Percentiles rank a stretch among this genome's conserved stretches.
These are phyloP conservation scores for Globisporangium paddicum DNA, from an alignment of 352 stramenopile genomes.

Conservation along the genomic window DNA sequence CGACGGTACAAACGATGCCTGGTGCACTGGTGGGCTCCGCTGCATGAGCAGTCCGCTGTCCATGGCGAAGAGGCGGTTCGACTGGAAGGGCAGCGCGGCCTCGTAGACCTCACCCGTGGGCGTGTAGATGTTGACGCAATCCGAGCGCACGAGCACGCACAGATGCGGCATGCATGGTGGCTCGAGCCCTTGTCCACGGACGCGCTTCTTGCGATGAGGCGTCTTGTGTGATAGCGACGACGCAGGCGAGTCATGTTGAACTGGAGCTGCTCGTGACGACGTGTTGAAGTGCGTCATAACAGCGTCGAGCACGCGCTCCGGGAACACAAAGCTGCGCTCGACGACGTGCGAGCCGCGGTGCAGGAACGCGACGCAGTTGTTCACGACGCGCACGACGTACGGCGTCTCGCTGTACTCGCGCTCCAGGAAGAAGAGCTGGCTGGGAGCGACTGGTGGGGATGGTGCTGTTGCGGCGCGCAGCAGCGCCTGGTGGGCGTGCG, in stretches of 20 bases:
- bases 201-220: not conserved
- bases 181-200: conserved; percentile 12
- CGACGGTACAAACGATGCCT: conserved; percentile 11
- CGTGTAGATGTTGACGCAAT: conserved; percentile 67
- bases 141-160: conserved; percentile 60
- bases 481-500: not conserved
- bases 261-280: not conserved
- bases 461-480: not conserved
- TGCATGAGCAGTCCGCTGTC: conserved; percentile 55
- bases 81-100: conserved; percentile 68
- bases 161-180: conserved; percentile 23
- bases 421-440: conserved; percentile 31
- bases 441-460: not conserved
- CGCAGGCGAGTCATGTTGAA: not conserved
- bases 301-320: conserved; percentile 49
- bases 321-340: conserved; percentile 59
- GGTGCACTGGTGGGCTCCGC: conserved; percentile 30
- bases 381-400: conserved; percentile 34
- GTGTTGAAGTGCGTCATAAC: conserved; percentile 41
- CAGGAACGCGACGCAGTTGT: conserved; percentile 49
- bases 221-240: not conserved
- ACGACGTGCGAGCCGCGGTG: conserved; percentile 48
- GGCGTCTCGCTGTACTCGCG: conserved; percentile 21
- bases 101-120: conserved; percentile 65
- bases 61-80: conserved; percentile 49